A percentile compares a stretch with the other conserved stretches of the same genome.
These are phyloP conservation scores for Aspergillus terreus DNA, from an alignment of 2,329 filamentous ascomycete species.

Conservation along the genomic window DNA sequence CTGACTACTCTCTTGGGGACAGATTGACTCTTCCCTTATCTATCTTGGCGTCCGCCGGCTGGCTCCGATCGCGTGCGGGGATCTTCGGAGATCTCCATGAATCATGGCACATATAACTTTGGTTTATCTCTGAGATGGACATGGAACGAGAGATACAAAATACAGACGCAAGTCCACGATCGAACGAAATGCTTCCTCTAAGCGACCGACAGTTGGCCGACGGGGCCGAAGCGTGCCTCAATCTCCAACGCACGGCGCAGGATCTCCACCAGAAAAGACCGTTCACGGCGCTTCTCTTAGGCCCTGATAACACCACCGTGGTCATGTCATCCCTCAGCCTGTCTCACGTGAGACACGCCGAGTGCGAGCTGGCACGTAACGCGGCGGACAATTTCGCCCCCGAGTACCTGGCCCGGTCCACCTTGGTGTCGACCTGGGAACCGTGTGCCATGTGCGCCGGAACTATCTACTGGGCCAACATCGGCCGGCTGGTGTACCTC, in stretches of 20 bases:
- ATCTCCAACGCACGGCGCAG: slow-evolving; percentile 43
- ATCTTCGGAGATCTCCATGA: not conserved
- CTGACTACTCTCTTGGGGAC: too few relatives aligned
- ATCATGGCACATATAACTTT: not conserved
- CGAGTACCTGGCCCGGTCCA: slow-evolving; percentile 48
- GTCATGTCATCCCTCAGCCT: slow-evolving; percentile 49
- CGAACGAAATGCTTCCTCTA: slow-evolving; percentile 19
- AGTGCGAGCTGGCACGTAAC: slow-evolving; percentile 48
- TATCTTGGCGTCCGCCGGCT: too few relatives aligned
- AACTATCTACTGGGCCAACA: slow-evolving; percentile 51
- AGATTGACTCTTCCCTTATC: too few relatives aligned
- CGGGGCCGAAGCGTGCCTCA: slow-evolving; percentile 39
- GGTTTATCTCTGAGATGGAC: too few relatives aligned
- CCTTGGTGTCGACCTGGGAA: slow-evolving; percentile 53
- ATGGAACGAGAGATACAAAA: too few relatives aligned
- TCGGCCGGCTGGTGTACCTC: slow-evolving; percentile 51
- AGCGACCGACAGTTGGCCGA: slow-evolving; percentile 38
- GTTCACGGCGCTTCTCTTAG: slow-evolving; percentile 48
- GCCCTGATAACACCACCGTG: slow-evolving; percentile 48
- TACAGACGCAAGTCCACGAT: not conserved
- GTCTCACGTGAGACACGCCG: slow-evolving; percentile 53
- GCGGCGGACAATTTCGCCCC: slow-evolving; percentile 48
- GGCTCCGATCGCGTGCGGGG: not conserved
- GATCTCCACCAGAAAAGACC: slow-evolving; percentile 46
- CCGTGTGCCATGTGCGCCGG: slow-evolving; percentile 53